These are phyloP conservation scores for Cladosporium phlei DNA, from an alignment of 2,329 filamentous ascomycete genomes.

Conservation along the genomic window DNA sequence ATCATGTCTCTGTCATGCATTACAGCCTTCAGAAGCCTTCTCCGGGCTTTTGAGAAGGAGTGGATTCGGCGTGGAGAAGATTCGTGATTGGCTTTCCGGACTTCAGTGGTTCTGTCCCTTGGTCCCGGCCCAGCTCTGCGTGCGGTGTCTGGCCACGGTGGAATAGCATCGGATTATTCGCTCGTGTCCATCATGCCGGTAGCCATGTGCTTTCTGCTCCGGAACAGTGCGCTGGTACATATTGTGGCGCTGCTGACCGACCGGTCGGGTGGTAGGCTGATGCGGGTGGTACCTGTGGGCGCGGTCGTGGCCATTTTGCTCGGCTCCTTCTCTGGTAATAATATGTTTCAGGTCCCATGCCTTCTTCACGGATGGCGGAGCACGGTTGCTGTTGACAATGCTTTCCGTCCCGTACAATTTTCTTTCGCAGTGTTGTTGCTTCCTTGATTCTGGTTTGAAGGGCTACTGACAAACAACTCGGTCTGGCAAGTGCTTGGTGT, in stretches of 20 bases:
- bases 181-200: slow-evolving; percentile 7
- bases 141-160: neutral
- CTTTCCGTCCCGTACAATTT: slow-evolving; percentile 1
- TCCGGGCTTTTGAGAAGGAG: neutral
- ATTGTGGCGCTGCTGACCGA: slow-evolving; percentile 8
- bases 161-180: neutral
- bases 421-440: neutral
- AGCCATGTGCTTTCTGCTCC: neutral
- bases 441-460: too few species aligned
- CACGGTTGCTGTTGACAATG: slow-evolving; percentile 6
- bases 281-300: too few species aligned
- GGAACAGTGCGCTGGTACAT: neutral
- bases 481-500: too few species aligned
- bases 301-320: slow-evolving; percentile 3
- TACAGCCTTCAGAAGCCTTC: neutral
- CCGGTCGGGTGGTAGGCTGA: slow-evolving; percentile 7
- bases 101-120: neutral
- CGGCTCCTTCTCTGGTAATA: slow-evolving; percentile 4
- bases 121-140: neutral
- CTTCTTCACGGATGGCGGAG: slow-evolving; percentile 8
- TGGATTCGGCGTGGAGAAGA: neutral
- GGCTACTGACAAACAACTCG: too few species aligned
- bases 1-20: neutral
- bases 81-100: slow-evolving; percentile 7
- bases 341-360: slow-evolving; percentile 12